Percentiles rank a stretch among this genome's conserved stretches.
These are phyloP conservation scores for Mycena sanguinolenta DNA, from an alignment of 768 basidiomycete species.

Conservation along the genomic window DNA sequence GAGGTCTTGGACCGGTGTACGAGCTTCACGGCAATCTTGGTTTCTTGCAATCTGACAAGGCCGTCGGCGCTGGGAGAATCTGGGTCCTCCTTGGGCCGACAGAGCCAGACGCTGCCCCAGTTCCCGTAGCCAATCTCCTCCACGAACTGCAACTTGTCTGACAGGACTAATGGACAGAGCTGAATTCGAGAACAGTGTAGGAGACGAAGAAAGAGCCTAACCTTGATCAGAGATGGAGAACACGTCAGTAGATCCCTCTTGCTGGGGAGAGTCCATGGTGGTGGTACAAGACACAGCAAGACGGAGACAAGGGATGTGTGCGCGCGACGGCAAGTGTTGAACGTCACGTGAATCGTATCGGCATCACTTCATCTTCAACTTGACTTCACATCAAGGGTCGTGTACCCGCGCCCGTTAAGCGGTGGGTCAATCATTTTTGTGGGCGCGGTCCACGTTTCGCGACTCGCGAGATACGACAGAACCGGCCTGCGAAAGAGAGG, in stretches of 20 bases:
- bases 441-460: no score
- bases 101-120: slow-evolving; percentile 94
- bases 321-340: no score
- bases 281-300: slow-evolving; percentile 3
- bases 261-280: slow-evolving; percentile 54
- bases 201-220: background rate
- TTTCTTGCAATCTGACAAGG: slow-evolving; percentile 55
- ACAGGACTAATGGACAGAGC: slow-evolving; percentile 57
- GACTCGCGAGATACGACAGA: no score
- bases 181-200: background rate
- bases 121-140: slow-evolving; percentile 68
- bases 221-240: slow-evolving; percentile 80
- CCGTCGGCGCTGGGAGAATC: slow-evolving; percentile 49
- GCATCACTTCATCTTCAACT: no score
- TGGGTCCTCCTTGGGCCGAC: slow-evolving; percentile 67
- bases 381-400: no score
- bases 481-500: no score
- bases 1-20: slow-evolving; percentile 89
- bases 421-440: no score
- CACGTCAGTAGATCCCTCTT: slow-evolving; percentile 66
- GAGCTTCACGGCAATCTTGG: slow-evolving; percentile 90
- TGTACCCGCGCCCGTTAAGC: no score
- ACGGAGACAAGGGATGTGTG: slow-evolving; percentile 14
- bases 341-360: no score
- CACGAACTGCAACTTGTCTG: slow-evolving; percentile 79